phyloP scores from a whole-genome alignment of 2,329 filamentous ascomycete genomes.

The Calonectria crousiana region DNA sequence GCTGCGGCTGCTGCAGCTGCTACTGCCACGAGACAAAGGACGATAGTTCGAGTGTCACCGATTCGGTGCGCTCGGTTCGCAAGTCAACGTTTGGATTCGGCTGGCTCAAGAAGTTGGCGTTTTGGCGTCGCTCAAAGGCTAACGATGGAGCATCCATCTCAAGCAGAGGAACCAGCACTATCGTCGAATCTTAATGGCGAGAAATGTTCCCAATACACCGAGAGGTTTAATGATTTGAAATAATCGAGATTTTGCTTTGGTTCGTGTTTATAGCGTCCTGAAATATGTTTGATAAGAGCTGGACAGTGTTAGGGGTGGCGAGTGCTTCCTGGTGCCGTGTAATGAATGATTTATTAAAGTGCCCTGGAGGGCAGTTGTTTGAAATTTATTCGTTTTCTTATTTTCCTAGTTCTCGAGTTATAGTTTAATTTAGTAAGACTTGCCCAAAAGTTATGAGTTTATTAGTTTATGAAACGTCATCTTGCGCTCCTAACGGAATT shows the following conservation, averaged over 20 bases:
- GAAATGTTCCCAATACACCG: neutral
- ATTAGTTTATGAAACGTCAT: neutral
- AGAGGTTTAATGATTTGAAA: neutral
- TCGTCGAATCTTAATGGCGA: neutral
- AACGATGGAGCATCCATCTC: constrained; percentile 1
- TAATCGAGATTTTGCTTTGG: neutral
- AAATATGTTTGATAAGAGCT: neutral
- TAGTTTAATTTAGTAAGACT: neutral
- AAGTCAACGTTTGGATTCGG: neutral
- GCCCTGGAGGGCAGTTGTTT: neutral
- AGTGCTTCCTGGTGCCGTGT: neutral
- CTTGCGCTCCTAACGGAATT: neutral
- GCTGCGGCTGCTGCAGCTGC: constrained; percentile 18
- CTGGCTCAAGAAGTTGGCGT: constrained; percentile 15
- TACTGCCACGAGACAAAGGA: constrained; percentile 3
- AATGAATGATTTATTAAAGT: neutral
- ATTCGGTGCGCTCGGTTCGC: neutral
- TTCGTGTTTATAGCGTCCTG: neutral
- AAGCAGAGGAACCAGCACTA: neutral
- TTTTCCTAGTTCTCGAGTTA: neutral
- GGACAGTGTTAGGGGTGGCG: neutral
- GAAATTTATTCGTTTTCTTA: neutral
- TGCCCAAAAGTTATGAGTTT: neutral
- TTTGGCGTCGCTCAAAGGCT: constrained; percentile 2
- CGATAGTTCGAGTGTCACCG: neutral